Conservation (phyloP, 768 basidiomycete genomes). For the Leccinum subgranulosum region DNA sequence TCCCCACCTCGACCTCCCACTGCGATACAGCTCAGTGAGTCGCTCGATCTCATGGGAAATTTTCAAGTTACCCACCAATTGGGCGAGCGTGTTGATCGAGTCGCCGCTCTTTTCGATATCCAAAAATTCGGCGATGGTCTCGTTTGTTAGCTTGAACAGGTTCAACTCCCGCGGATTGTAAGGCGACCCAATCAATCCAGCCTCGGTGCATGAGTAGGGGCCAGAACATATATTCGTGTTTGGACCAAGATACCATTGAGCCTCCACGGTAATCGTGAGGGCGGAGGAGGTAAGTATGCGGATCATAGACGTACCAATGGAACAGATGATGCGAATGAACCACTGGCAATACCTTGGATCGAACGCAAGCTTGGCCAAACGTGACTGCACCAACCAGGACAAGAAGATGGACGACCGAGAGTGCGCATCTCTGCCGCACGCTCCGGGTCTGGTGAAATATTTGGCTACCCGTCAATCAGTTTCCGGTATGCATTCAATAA, state of each 20-base stretch:
- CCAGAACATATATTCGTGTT: background rate
- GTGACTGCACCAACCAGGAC: slow-evolving; percentile 11
- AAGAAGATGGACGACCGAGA: slow-evolving; percentile 13
- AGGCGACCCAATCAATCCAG: background rate
- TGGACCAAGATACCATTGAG: slow-evolving; percentile 12
- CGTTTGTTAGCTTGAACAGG: background rate
- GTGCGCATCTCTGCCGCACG: slow-evolving; percentile 8
- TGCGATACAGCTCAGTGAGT: slow-evolving; percentile 3
- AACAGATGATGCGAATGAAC: slow-evolving; percentile 10
- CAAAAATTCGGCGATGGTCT: slow-evolving; percentile 13
- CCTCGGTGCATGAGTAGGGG: slow-evolving; percentile 7
- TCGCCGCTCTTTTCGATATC: slow-evolving; percentile 5
- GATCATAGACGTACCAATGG: slow-evolving; percentile 5
- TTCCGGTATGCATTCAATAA: background rate
- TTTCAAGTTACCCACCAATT: slow-evolving; percentile 3
- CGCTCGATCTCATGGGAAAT: background rate
- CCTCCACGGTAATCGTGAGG: slow-evolving; percentile 2
- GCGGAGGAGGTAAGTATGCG: too few relatives aligned
- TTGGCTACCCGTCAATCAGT: background rate
- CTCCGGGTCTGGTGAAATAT: slow-evolving; percentile 3
- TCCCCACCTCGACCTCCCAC: slow-evolving; percentile 17
- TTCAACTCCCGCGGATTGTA: slow-evolving; percentile 8
- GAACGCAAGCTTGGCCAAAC: slow-evolving; percentile 13
- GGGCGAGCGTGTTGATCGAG: background rate
- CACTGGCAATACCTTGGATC: slow-evolving; percentile 6